Evolutionary conservation across 345 rosid species (phyloP).

Genomic region (Salix udensis): DNA sequence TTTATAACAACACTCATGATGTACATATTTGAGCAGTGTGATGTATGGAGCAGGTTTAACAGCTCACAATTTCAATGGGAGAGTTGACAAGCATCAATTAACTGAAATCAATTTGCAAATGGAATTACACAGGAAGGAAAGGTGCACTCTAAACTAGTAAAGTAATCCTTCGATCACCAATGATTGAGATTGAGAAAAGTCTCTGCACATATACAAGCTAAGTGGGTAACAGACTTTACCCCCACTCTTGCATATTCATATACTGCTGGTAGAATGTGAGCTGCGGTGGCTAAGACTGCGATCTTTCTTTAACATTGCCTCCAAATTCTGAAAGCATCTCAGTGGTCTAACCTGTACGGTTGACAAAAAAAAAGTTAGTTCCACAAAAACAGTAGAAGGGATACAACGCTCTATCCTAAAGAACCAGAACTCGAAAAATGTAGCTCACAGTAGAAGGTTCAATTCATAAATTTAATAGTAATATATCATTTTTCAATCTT

Average conservation of each 20-base stretch:
- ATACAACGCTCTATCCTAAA: too few relatives aligned
- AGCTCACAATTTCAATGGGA: slow-evolving; percentile 15
- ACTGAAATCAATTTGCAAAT: background rate
- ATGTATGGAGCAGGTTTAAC: background rate
- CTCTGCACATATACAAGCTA: slow-evolving; percentile 10
- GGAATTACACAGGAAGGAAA: background rate
- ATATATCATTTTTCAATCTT: background rate
- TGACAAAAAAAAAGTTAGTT: background rate
- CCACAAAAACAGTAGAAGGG: background rate
- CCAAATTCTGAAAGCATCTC: slow-evolving; percentile 67
- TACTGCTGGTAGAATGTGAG: slow-evolving; percentile 48
- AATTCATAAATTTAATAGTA: background rate
- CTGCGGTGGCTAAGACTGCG: slow-evolving; percentile 44
- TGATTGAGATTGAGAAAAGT: background rate
- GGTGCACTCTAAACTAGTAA: background rate
- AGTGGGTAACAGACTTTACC: background rate
- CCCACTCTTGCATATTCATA: slow-evolving; percentile 10
- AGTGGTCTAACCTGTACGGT: slow-evolving; percentile 62
- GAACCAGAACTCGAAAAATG: background rate
- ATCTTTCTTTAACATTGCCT: slow-evolving; percentile 63
- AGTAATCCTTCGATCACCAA: background rate
- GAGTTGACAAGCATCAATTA: background rate
- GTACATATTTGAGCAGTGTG: background rate
- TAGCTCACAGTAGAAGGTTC: background rate
- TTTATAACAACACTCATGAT: background rate